Conservation (phyloP, 2,329 filamentous ascomycete genomes). For the Plectosphaerella plurivora region DNA sequence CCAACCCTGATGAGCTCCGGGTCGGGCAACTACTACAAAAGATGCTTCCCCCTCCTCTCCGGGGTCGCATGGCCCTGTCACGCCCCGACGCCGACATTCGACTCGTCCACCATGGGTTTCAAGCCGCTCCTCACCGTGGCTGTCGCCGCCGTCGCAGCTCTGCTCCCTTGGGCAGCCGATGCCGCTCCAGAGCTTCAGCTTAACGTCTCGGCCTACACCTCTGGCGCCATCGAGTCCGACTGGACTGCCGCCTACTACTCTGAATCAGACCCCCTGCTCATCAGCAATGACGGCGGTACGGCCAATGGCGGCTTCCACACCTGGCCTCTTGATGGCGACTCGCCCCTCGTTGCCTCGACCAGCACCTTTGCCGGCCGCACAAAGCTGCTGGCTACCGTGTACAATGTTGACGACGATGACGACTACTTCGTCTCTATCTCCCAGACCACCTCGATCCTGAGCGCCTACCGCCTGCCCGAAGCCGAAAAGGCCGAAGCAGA, state of each 20-base stretch:
- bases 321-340: constrained; percentile 25
- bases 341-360: constrained; percentile 23
- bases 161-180: constrained; percentile 5
- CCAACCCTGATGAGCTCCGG: no score
- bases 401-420: constrained; percentile 25
- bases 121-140: constrained; percentile 5
- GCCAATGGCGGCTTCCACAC: constrained; percentile 36
- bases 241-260: constrained; percentile 35
- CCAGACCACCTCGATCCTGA: constrained; percentile 34
- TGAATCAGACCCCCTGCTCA: constrained; percentile 24
- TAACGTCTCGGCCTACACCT: constrained; percentile 26
- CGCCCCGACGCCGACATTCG: constrained; percentile 1
- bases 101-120: constrained; percentile 5
- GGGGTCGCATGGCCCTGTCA: constrained; percentile 7
- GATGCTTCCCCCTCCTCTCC: neutral
- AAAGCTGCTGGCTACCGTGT: constrained; percentile 36
- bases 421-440: constrained; percentile 36
- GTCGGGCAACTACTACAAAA: neutral
- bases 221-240: constrained; percentile 32
- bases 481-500: constrained; percentile 24
- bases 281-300: constrained; percentile 41
- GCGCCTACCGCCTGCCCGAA: constrained; percentile 29
- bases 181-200: constrained; percentile 11
- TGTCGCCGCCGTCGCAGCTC: constrained; percentile 4
- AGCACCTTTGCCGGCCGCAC: constrained; percentile 34